These are phyloP conservation scores for Colletotrichum sp. DNA, from an alignment of 2,329 filamentous ascomycete genomes.

Conservation along the genomic window DNA sequence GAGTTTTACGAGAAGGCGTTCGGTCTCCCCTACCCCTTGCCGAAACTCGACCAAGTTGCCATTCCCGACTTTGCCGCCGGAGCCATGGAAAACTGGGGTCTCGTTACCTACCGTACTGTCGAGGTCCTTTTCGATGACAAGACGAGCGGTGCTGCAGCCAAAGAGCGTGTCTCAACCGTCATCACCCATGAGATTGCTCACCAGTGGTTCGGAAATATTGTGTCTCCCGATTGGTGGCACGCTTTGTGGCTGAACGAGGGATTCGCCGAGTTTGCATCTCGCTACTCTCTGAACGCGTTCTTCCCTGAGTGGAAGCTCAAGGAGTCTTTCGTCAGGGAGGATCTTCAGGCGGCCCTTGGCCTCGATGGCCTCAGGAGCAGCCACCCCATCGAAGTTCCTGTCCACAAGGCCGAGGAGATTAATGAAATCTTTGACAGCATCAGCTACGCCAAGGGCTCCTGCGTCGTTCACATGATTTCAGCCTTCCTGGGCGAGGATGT, in stretches of 20 bases:
- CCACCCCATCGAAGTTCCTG: constrained; percentile 94
- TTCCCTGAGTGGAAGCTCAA: constrained; percentile 99
- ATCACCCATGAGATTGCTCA: constrained; percentile 97
- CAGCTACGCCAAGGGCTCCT: constrained; percentile 96
- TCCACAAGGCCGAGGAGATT: constrained; percentile 94
- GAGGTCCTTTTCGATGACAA: constrained; percentile 92
- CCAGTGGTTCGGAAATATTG: constrained; percentile 97
- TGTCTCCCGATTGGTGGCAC: constrained; percentile 99
- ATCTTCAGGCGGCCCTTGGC: constrained; percentile 83
- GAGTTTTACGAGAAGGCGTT: constrained; percentile 97
- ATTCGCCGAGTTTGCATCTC: constrained; percentile 62
- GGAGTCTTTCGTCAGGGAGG: constrained; percentile 94
- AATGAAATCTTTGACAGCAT: constrained; percentile 99
- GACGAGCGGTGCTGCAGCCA: constrained; percentile 84
- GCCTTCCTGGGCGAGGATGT: constrained; percentile 91
- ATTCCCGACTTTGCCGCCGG: constrained; percentile 96
- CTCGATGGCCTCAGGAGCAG: constrained; percentile 93
- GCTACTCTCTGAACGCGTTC: constrained; percentile 88
- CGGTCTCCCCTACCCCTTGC: constrained; percentile 82
- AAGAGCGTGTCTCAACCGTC: constrained; percentile 92
- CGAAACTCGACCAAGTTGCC: constrained; percentile 96
- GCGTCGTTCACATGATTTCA: constrained; percentile 95
- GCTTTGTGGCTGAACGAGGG: constrained; percentile 96
- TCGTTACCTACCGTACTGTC: constrained; percentile 93
- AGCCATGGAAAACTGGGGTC: constrained; percentile 93